Percentiles rank a stretch among this genome's conserved stretches.
phyloP scores from a whole-genome alignment of 176 grass and related monocot genomes.

The Bothriochloa decipiens region DNA sequence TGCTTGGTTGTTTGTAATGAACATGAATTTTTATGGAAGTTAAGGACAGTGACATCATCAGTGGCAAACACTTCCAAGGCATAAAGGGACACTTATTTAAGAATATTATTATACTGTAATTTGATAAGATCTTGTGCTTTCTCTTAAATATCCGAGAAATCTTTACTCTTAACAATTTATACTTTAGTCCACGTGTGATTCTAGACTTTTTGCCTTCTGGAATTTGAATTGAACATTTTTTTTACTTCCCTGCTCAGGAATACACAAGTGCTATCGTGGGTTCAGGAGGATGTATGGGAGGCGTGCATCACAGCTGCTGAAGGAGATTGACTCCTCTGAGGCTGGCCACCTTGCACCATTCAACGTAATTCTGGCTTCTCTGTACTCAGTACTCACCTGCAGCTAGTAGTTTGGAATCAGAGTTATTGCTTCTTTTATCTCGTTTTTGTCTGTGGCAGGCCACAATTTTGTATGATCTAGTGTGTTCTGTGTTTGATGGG shows the following conservation, averaged over 20 bases:
- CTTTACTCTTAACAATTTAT: not conserved
- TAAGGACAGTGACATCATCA: not conserved
- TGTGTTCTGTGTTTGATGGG: not conserved
- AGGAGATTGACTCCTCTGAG: conserved; percentile 78
- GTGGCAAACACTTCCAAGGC: not conserved
- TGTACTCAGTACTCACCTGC: not conserved
- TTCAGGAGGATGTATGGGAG: conserved; percentile 68
- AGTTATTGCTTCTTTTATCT: not conserved
- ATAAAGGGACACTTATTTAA: not conserved
- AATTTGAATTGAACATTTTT: not conserved
- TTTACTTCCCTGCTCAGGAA: not conserved
- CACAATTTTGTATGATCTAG: not conserved
- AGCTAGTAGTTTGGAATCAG: conserved; percentile 1
- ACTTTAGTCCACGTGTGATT: not conserved
- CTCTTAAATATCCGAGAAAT: not conserved
- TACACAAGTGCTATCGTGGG: not conserved
- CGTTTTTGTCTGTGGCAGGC: not conserved
- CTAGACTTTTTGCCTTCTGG: not conserved
- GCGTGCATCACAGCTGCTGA: conserved; percentile 72
- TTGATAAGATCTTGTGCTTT: not conserved
- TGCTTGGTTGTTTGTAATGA: not conserved
- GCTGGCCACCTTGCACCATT: conserved; percentile 69
- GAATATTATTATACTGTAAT: not conserved
- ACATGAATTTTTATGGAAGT: not conserved
- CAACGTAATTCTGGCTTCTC: conserved; percentile 45